These are phyloP conservation scores for Thalassia testudinum DNA, from an alignment of 116 monocot genomes.

Conservation along the genomic window DNA sequence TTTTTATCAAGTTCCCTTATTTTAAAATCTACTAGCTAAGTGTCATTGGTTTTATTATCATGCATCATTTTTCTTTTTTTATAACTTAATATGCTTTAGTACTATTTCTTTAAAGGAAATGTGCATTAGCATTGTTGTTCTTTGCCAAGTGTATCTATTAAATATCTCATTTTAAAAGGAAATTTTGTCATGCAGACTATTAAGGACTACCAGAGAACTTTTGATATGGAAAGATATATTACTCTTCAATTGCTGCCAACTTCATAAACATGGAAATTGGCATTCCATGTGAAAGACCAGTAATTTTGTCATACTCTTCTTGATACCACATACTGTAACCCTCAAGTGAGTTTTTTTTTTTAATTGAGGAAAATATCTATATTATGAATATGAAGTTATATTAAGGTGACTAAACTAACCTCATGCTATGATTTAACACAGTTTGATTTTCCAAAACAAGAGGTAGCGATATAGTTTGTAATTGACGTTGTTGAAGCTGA, in stretches of 20 bases:
- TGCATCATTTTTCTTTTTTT: no score
- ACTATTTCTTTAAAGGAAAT: no score
- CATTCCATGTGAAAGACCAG: constrained; percentile 56
- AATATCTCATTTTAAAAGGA: no score
- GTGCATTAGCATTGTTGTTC: no score
- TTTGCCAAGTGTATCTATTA: no score
- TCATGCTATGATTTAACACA: constrained; percentile 11
- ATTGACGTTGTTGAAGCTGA: constrained; percentile 99
- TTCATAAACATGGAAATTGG: constrained; percentile 88
- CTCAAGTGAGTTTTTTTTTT: constrained; percentile 43
- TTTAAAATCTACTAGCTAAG: no score
- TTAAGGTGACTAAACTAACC: no score
- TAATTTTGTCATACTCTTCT: constrained; percentile 76
- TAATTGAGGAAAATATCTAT: no score
- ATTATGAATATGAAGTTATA: no score
- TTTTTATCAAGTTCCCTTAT: no score
- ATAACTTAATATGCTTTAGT: no score
- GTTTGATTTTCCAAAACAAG: constrained; percentile 98
- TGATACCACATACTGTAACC: constrained; percentile 94
- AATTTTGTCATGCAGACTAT: constrained; percentile 47
- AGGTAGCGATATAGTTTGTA: constrained; percentile 81
- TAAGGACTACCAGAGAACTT: constrained; percentile 86
- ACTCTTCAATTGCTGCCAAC: constrained; percentile 74
- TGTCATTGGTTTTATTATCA: no score
- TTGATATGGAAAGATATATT: constrained; percentile 86